These are phyloP conservation scores for Fusarium irregulare DNA, from an alignment of 2,329 filamentous ascomycete genomes.

Conservation along the genomic window DNA sequence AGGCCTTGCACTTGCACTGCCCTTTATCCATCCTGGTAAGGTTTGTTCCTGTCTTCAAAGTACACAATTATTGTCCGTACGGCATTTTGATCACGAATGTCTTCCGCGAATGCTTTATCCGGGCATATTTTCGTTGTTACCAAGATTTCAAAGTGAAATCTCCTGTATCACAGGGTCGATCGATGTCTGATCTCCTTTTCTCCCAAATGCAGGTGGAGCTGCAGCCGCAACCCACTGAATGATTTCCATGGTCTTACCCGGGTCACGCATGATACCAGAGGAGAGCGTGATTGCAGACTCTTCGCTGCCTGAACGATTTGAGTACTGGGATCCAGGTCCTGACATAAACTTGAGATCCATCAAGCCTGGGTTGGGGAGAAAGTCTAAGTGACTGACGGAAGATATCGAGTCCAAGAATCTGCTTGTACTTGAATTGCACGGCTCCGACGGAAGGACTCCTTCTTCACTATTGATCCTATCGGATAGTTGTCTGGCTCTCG, in stretches of 20 bases:
- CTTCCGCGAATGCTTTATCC: neutral
- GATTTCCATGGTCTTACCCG: constrained; percentile 18
- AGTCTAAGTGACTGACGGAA: constrained; percentile 1
- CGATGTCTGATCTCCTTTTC: constrained; percentile 5
- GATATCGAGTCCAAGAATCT: constrained; percentile 14
- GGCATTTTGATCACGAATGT: neutral
- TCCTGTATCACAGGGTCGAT: neutral
- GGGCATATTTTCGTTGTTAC: neutral
- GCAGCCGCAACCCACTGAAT: constrained; percentile 15
- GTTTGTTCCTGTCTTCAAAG: constrained; percentile 7
- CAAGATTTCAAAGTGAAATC: neutral
- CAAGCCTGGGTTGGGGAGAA: constrained; percentile 8
- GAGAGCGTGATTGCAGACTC: constrained; percentile 21
- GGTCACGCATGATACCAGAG: constrained; percentile 9
- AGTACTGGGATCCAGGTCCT: constrained; percentile 20
- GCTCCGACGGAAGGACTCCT: neutral
- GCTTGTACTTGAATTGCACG: constrained; percentile 1
- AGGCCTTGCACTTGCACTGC: neutral
- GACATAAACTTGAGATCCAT: constrained; percentile 28
- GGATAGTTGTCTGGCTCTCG: neutral
- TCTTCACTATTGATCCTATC: constrained; percentile 17
- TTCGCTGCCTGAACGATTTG: constrained; percentile 11
- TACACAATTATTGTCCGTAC: constrained; percentile 9
- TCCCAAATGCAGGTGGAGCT: neutral
- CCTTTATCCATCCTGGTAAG: neutral